Evolutionary conservation across 768 basidiomycete genomes (phyloP).

Genomic region (Phlebiopsis flavidoalba): DNA sequence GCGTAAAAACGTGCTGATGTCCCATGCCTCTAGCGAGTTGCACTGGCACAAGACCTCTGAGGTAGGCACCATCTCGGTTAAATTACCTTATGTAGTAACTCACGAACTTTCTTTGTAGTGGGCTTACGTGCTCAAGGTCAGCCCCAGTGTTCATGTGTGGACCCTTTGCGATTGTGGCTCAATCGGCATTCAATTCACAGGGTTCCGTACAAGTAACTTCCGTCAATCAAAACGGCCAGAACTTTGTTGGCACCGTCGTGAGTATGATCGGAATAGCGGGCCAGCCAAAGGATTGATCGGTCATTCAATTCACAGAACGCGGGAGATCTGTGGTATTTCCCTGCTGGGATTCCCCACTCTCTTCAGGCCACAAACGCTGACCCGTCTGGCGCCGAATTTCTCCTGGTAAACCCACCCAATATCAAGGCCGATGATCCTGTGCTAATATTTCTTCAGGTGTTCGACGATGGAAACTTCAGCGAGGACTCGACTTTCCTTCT

Average conservation of each 20-base stretch:
- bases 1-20: not conserved
- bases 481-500: conserved; percentile 29
- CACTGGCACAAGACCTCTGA: conserved; percentile 26
- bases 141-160: not conserved
- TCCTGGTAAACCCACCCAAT: conserved; percentile 14
- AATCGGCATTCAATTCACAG: not conserved
- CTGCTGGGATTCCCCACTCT: conserved; percentile 12
- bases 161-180: conserved; percentile 1
- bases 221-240: conserved; percentile 42
- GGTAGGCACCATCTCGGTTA: not conserved
- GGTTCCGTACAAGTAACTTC: conserved; percentile 21
- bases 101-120: conserved; percentile 13
- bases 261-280: not conserved
- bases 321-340: conserved; percentile 15
- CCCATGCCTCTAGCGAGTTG: conserved; percentile 14
- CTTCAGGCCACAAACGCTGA: conserved; percentile 21
- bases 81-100: not conserved
- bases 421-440: not conserved
- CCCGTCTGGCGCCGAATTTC: conserved; percentile 22
- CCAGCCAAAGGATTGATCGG: not conserved
- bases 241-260: conserved; percentile 48
- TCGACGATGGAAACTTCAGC: conserved; percentile 30
- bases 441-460: conserved; percentile 18
- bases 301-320: not conserved
- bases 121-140: conserved; percentile 24